Percentiles rank a stretch among this genome's conserved stretches.
Conservation (phyloP, 768 basidiomycete species). For the Boletellus ananas region DNA sequence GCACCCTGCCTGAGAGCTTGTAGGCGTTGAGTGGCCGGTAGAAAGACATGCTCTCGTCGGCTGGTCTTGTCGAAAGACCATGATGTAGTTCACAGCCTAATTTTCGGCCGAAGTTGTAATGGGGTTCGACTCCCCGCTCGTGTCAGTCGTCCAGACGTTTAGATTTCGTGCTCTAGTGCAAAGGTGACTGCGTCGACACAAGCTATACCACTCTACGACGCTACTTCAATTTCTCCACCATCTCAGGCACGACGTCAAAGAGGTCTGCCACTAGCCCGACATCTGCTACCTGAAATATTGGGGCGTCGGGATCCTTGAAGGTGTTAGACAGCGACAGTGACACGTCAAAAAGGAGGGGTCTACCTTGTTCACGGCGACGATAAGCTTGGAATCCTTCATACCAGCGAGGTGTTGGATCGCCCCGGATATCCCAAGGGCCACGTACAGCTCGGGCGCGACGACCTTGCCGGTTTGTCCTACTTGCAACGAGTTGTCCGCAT, state of each 20-base stretch:
- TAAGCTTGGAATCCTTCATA: constrained; percentile 99
- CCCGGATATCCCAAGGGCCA: constrained; percentile 95
- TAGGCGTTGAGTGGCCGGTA: constrained; percentile 27
- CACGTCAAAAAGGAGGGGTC: not conserved
- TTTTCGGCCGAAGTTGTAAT: constrained; percentile 5
- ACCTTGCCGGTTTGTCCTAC: constrained; percentile 99
- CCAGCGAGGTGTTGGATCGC: constrained; percentile 99
- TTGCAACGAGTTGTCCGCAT: constrained; percentile 95
- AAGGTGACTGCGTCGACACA: no score
- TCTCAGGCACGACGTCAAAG: constrained; percentile 86
- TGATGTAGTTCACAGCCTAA: no score
- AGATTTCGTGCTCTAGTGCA: no score
- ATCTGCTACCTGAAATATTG: constrained; percentile 99
- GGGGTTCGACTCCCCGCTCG: constrained; percentile 49
- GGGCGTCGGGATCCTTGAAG: constrained; percentile 87
- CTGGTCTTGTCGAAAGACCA: no score
- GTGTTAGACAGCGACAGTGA: constrained; percentile 8
- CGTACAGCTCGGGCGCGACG: constrained; percentile 93
- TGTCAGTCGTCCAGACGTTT: not conserved
- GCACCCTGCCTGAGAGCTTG: constrained; percentile 27
- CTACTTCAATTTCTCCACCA: constrained; percentile 81
- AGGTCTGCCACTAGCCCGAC: constrained; percentile 91
- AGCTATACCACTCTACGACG: constrained; percentile 8
- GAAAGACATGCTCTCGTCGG: constrained; percentile 23
- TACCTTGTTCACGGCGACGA: constrained; percentile 97